Conservation (phyloP, 257 asterid species). For the Gentiana dahurica region DNA sequence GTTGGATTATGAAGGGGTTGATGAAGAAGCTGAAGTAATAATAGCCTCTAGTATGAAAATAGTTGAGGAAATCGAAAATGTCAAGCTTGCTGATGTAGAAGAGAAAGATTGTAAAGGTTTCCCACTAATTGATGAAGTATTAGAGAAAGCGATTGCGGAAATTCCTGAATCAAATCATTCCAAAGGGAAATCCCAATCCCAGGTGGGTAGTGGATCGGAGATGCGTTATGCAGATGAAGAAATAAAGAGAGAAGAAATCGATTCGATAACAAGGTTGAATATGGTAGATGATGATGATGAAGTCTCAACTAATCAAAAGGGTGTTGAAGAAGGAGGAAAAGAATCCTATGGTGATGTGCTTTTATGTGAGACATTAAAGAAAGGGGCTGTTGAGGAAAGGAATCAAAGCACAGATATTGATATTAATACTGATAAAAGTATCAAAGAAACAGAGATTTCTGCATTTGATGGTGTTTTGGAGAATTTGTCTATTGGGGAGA, state of each 20-base stretch:
- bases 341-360: background rate
- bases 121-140: slow-evolving; percentile 14
- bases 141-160: slow-evolving; percentile 3
- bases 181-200: slow-evolving; percentile 2
- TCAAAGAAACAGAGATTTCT: too few relatives aligned
- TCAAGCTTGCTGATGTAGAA: slow-evolving; percentile 3
- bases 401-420: background rate
- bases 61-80: slow-evolving; percentile 4
- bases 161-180: too few relatives aligned
- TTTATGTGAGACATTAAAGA: slow-evolving; percentile 4
- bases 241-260: background rate
- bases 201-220: slow-evolving; percentile 2
- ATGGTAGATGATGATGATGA: background rate
- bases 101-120: slow-evolving; percentile 8
- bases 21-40: slow-evolving; percentile 12
- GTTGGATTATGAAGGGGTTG: slow-evolving; percentile 10
- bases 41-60: slow-evolving; percentile 6
- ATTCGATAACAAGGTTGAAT: background rate
- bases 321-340: background rate
- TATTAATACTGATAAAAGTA: background rate
- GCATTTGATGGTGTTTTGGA: slow-evolving; percentile 1
- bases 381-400: slow-evolving; percentile 4
- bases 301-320: background rate
- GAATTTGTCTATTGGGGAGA: slow-evolving; percentile 10
- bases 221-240: slow-evolving; percentile 5